These are phyloP conservation scores for Phyllosticta capitalensis DNA, from an alignment of 2,329 filamentous ascomycete genomes.

Conservation along the genomic window DNA sequence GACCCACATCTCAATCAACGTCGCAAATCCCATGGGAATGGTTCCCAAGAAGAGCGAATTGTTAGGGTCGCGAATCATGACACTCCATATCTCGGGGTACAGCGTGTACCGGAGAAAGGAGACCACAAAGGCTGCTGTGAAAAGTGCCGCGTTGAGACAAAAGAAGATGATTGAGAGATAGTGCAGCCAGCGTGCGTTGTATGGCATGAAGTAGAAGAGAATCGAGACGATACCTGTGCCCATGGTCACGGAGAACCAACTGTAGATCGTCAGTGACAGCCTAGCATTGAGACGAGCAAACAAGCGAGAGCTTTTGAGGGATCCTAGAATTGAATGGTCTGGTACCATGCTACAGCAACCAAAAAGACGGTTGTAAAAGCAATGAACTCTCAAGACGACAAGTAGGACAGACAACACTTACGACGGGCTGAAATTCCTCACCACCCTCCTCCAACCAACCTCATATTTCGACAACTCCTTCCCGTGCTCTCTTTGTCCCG, in stretches of 20 bases:
- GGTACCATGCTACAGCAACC: too few relatives aligned
- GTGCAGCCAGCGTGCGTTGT: slow-evolving; percentile 45
- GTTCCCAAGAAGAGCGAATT: slow-evolving; percentile 56
- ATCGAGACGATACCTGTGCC: slow-evolving; percentile 58
- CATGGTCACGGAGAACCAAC: slow-evolving; percentile 31
- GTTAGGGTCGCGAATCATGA: slow-evolving; percentile 53
- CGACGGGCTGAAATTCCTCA: slow-evolving; percentile 29
- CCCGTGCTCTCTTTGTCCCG: neutral
- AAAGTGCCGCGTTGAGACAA: slow-evolving; percentile 46
- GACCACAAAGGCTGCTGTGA: slow-evolving; percentile 41
- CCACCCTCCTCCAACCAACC: slow-evolving; percentile 23
- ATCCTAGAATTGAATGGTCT: neutral
- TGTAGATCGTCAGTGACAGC: neutral
- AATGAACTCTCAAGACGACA: too few relatives aligned
- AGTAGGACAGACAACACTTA: neutral
- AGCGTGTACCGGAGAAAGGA: slow-evolving; percentile 49
- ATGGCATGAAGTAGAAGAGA: slow-evolving; percentile 51
- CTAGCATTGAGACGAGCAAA: neutral
- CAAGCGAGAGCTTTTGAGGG: neutral
- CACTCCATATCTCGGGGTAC: slow-evolving; percentile 53
- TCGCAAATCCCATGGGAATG: slow-evolving; percentile 55
- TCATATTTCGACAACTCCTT: slow-evolving; percentile 1
- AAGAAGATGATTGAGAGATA: slow-evolving; percentile 51
- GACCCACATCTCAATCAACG: slow-evolving; percentile 55
- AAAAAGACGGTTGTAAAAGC: too few relatives aligned